Base-by-base conservation (phyloP, 306 rosid species). In the Alnus glutinosa region DNA sequence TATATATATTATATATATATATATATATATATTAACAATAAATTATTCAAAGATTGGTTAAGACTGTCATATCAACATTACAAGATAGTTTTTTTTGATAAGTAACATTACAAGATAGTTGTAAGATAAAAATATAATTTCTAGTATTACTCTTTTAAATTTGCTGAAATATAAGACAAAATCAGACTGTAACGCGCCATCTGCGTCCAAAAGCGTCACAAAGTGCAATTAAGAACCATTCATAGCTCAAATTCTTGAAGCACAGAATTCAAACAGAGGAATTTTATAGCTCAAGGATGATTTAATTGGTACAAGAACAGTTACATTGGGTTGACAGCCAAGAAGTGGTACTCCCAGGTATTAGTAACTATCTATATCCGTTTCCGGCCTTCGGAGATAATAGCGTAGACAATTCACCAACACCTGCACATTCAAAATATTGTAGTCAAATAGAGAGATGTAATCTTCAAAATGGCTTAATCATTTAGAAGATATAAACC, bases 361-460 rank as follows among this genome's bases (percentile, higher is more conserved):
- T 84, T 79, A 95, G 82, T 91, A 92, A 81, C 98, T 95, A 75
- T 90, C 98, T n/a, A 93, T 52, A 52, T 95, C 98, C 13, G 93
- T 95, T 83, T 93, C 98, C 1, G 99, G 99, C 90, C 87, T 87
- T 74, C 99, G 88, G 70, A 95, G 90, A 81, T 90, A 95, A 86
- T 93, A 95, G 44, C 99, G 98, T 70, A 91, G 82, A 74, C 93
- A 90, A 86, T 95, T 95, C 77, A 91, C 97, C 79, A 91, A 44
- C 73, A 95, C 98, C 99, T 95, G 89, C 81, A 81, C 48, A 73
- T 80, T 74, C 48, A 73, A 76, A 46, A 16, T 28, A 55, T 30
- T 37, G 62, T 69, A 62, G 71, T 71, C 63, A 55, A 18, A 37
- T 52, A 2, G n/a, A 4, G 36, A 59, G 8, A 55, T 55, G 81